Evolutionary conservation across 495 filamentous ascomycete species (phyloP), one percentile per base, ranked within the genome.

Genomic region (Xylaria nigripes): DNA sequence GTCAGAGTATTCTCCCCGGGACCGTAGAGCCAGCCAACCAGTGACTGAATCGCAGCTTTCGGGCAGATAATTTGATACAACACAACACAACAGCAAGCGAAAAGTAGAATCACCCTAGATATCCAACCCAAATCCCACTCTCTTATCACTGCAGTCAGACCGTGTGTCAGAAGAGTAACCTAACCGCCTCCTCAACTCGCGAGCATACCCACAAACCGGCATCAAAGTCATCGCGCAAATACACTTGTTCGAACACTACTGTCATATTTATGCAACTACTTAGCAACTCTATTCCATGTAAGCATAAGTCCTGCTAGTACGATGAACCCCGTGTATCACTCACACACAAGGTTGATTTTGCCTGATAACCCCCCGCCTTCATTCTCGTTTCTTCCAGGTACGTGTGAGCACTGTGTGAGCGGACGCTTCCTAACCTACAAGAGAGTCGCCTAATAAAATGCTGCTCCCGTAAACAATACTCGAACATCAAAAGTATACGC

Each of bases 301-400:
- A 38, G 53, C 24, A 24, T 45, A 55, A n/a, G 46, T 45, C 25
- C 29, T 50, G 53, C 53, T 50, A 27, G 46, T 45, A 55, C 34
- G 16, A 30, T 23, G n/a, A n/a, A 21, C 16, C 45, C 53, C 38
- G 6, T 27, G 23, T 45, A 38, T 55, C 45, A 50, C 53, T 55
- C 53, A 42, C 45, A 49, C 24, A 43, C 32, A 36, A 19, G 21
- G 53, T 24, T 16, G 46, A 1, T 45, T 41, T 42, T 36, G 13
- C 45, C 36, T 24, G 32, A 6, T 19, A n/a, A n/a, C n/a, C 8
- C 27, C 1, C 46, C 21, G 24, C 46, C 47, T 30, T 24, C 23
- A 30, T 24, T 45, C 40, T 48, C 34, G 15, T 45, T 42, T 38
- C 34, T 48, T 54, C 34, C 22, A n/a, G 29, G 6, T 48, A 36